These are phyloP conservation scores for Pseudocercospora pini-densiflorae DNA, from an alignment of 2,329 filamentous ascomycete genomes.

Conservation along the genomic window DNA sequence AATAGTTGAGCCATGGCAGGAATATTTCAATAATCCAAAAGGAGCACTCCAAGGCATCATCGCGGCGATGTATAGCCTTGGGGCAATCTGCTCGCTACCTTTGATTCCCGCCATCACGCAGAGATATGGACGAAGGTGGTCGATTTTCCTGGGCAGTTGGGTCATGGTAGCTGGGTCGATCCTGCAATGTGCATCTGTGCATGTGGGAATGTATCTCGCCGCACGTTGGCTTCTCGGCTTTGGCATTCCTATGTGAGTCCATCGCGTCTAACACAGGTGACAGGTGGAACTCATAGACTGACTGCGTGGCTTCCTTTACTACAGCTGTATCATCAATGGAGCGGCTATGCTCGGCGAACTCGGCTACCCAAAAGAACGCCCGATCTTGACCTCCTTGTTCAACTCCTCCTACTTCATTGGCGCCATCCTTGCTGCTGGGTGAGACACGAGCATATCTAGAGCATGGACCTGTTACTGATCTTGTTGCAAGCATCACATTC, in stretches of 20 bases:
- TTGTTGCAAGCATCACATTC: conserved; percentile 28
- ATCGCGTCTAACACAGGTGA: neutral
- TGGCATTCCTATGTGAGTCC: conserved; percentile 58
- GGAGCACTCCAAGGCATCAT: conserved; percentile 59
- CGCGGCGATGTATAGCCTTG: conserved; percentile 63
- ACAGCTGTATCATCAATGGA: conserved; percentile 43
- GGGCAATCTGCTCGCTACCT: conserved; percentile 62
- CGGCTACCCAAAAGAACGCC: conserved; percentile 29
- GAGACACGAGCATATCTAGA: neutral
- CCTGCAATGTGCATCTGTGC: conserved; percentile 58
- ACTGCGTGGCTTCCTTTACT: neutral
- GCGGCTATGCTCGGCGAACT: conserved; percentile 25
- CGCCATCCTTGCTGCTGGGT: conserved; percentile 30
- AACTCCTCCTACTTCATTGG: conserved; percentile 34
- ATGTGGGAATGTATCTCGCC: conserved; percentile 62
- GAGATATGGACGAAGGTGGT: conserved; percentile 59
- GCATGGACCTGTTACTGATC: neutral
- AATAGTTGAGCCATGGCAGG: conserved; percentile 21
- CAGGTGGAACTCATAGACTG: neutral
- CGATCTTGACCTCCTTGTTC: conserved; percentile 28
- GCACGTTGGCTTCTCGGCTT: conserved; percentile 64
- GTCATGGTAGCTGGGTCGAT: conserved; percentile 62
- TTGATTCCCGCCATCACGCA: conserved; percentile 63
- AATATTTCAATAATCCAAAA: conserved; percentile 50
- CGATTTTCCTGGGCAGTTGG: conserved; percentile 59